Conservation (phyloP, 257 asterid genomes). For the Ilex aquifolium region DNA sequence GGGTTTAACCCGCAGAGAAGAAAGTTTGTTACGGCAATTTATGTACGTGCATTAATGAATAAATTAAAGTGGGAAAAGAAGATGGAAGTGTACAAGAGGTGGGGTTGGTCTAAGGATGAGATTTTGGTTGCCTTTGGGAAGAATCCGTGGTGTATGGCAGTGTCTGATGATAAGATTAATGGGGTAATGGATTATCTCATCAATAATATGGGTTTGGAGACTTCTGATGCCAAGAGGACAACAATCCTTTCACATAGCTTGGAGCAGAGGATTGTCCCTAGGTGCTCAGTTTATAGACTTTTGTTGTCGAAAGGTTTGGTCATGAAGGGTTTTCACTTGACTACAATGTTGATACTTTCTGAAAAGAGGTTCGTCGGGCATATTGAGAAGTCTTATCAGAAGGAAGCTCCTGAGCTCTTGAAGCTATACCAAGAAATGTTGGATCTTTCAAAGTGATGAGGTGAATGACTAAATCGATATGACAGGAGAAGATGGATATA, state of each 20-base stretch:
- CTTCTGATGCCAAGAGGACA: too few relatives aligned
- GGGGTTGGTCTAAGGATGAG: constrained; percentile 26
- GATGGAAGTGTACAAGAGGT: constrained; percentile 19
- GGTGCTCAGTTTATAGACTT: constrained; percentile 17
- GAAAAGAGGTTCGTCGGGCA: constrained; percentile 7
- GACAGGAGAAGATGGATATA: too few relatives aligned
- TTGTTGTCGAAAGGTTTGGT: constrained; percentile 21
- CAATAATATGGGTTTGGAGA: constrained; percentile 14
- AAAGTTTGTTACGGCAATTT: constrained; percentile 6
- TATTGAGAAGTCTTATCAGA: background rate
- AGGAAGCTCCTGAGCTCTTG: constrained; percentile 8
- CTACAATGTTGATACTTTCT: background rate
- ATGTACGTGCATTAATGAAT: constrained; percentile 6
- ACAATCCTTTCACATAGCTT: constrained; percentile 23
- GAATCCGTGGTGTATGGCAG: constrained; percentile 12
- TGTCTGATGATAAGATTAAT: constrained; percentile 19
- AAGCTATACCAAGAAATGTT: constrained; percentile 2
- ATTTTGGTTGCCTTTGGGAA: constrained; percentile 12
- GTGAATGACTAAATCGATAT: too few relatives aligned
- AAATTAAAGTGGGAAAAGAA: constrained; percentile 19
- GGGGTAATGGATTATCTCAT: constrained; percentile 10
- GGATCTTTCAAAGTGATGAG: background rate
- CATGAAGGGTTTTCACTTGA: background rate
- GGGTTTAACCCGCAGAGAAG: constrained; percentile 1
- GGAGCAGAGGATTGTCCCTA: constrained; percentile 19